Base-by-base conservation (phyloP, 1,284 basidiomycete genomes). In the Trichosporon asahii region DNA sequence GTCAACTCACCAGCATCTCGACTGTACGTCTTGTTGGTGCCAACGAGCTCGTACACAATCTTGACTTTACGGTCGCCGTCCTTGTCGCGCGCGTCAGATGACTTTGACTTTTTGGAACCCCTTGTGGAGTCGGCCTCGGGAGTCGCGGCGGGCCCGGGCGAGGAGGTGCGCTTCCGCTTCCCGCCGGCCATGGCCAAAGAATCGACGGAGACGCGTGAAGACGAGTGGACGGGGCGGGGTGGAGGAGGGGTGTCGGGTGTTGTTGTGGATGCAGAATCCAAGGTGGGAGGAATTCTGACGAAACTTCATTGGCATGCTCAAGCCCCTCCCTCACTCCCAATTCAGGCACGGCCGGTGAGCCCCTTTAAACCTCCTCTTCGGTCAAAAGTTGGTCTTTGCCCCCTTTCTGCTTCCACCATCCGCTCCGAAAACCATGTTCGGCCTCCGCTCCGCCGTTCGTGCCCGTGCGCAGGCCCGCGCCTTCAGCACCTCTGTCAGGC, bases 131-230 rank as follows among this genome's bases (percentile, higher is more conserved):
- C 49, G 7, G 66, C 29, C 18, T 31, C 65, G 18, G 66, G 61
- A 18, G 25, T 53, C 15, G 46, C 8, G 6, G 8, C 40, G 37
- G 27, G 29, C 21, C 25, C 68, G n/a, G 68, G 69, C 9, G 71
- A 72, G 44, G 71, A 66, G 25, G 40, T 25, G 67, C 69, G 71
- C 67, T 67, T 70, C 44, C 71, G 66, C 71, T 72, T 72, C 53
- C 64, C 66, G 44, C 46, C 53, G 29, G 27, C 57, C 67, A 68
- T 65, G 64, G 64, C 40, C 37, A 27, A 5, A 29, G 64, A 61
- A 8, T 33, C 29, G 57, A 61, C 57, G 7, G 29, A 33, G 57
- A 33, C 57, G 57, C 27, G 57, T 11, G 57, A 27, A 33, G 18
- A 18, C 14, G 25, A 31, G 35, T 37, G 35, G 35, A 37, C 11